Evolutionary conservation across 148 eudicot species (phyloP).

Genomic region (Vaccinium darrowii): DNA sequence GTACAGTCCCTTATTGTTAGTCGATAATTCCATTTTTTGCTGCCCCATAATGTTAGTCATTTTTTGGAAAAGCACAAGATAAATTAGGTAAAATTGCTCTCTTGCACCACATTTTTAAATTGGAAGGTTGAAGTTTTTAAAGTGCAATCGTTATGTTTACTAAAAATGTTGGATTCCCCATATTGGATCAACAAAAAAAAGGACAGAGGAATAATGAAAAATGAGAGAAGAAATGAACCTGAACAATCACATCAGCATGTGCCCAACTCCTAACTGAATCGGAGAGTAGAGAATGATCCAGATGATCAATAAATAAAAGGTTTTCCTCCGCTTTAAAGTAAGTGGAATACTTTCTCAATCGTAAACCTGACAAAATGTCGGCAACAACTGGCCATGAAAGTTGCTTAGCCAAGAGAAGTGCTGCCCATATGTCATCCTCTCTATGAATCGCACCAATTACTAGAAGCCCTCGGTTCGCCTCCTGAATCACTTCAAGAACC

Average conservation of each 20-base stretch:
- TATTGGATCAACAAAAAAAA: neutral
- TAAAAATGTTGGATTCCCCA: neutral
- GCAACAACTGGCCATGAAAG: slow-evolving; percentile 87
- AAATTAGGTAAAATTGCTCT: neutral
- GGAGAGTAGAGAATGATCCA: slow-evolving; percentile 76
- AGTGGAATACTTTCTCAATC: slow-evolving; percentile 61
- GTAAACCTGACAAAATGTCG: slow-evolving; percentile 82
- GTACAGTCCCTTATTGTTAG: neutral
- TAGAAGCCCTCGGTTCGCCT: slow-evolving; percentile 60
- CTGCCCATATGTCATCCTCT: slow-evolving; percentile 90
- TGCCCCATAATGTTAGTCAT: neutral
- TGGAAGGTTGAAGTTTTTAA: neutral
- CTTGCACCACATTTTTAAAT: neutral
- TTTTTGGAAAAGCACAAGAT: neutral
- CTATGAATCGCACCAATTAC: slow-evolving; percentile 64
- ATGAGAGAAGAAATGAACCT: slow-evolving; percentile 45
- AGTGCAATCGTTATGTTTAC: neutral
- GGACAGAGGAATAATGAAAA: neutral
- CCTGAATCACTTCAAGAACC: slow-evolving; percentile 50
- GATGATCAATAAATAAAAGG: slow-evolving; percentile 72
- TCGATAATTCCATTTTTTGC: neutral
- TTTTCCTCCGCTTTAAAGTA: slow-evolving; percentile 45
- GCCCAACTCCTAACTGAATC: slow-evolving; percentile 53
- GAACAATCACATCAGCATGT: slow-evolving; percentile 73
- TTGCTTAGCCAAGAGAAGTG: slow-evolving; percentile 79